Percentiles rank a stretch among this genome's conserved stretches.
Evolutionary conservation across 1,284 basidiomycete genomes (phyloP).

Genomic region (Cryptococcus jaspeensis): DNA sequence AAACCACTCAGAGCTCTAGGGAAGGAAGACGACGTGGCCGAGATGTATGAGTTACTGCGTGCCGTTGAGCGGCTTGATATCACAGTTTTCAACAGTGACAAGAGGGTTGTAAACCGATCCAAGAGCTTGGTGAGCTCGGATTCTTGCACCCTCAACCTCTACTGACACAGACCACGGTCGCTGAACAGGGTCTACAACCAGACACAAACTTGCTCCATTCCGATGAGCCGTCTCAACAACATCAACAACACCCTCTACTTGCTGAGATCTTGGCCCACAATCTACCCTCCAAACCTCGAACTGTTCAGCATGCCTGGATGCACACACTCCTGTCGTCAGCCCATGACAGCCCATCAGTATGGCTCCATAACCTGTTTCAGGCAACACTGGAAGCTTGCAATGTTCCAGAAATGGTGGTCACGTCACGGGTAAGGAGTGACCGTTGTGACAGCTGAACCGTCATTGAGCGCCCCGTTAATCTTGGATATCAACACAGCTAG

Average conservation of each 20-base stretch:
- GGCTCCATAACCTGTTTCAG: conserved; percentile 36
- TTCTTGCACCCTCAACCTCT: no score
- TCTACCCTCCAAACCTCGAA: conserved; percentile 21
- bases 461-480: neutral
- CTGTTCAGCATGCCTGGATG: conserved; percentile 32
- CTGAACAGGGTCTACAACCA: no score
- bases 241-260: conserved; percentile 28
- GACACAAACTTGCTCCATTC: no score
- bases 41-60: conserved; percentile 12
- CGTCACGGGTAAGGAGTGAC: conserved; percentile 26
- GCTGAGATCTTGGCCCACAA: conserved; percentile 32
- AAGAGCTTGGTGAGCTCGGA: no score
- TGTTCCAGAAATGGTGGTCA: conserved; percentile 30
- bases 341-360: conserved; percentile 25
- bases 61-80: conserved; percentile 19
- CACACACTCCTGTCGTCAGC: conserved; percentile 27
- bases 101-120: conserved; percentile 3
- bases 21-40: conserved; percentile 6
- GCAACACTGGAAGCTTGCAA: conserved; percentile 33
- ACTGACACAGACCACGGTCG: no score
- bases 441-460: neutral
- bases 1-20: conserved; percentile 29
- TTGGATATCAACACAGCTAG: conserved; percentile 21
- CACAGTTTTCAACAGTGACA: conserved; percentile 13
- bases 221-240: neutral